These are phyloP conservation scores for Trypanosoma grayi DNA, from an alignment of 208 protist genomes.

Conservation along the genomic window DNA sequence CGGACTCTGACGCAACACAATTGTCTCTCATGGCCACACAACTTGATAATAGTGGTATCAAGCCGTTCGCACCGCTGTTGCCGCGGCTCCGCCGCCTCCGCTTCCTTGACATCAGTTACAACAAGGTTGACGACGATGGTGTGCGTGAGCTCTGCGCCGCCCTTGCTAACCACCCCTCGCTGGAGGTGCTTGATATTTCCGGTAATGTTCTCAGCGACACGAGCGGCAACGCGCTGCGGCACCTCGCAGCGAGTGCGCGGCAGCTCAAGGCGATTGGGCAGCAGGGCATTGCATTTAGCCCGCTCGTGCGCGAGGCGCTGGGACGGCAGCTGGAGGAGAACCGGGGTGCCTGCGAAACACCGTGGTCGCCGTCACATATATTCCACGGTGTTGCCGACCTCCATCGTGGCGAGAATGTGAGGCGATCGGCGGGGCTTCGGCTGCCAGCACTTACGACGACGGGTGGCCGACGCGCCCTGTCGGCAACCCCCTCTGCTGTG, in stretches of 20 bases:
- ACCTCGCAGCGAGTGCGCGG: conserved; percentile 34
- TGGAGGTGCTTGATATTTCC: conserved; percentile 49
- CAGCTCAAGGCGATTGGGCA: conserved; percentile 33
- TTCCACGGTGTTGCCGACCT: background rate
- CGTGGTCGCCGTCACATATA: background rate
- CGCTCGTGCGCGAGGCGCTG: conserved; percentile 13
- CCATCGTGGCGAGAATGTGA: background rate
- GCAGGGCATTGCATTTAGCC: conserved; percentile 38
- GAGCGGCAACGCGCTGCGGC: conserved; percentile 28
- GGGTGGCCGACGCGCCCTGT: background rate
- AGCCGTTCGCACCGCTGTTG: conserved; percentile 39
- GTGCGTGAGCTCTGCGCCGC: conserved; percentile 23
- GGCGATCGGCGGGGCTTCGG: background rate
- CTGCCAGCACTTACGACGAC: background rate
- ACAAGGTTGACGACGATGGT: conserved; percentile 44
- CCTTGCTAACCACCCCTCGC: conserved; percentile 40
- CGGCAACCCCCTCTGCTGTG: background rate
- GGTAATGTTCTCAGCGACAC: conserved; percentile 51
- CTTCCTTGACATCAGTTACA: conserved; percentile 53
- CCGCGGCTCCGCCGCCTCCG: conserved; percentile 47
- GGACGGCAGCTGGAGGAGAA: background rate
- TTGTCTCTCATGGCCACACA: conserved; percentile 34
- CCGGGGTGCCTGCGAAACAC: background rate
- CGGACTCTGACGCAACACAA: conserved; percentile 14
- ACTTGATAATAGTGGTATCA: conserved; percentile 44